phyloP scores from a whole-genome alignment of 2,329 filamentous ascomycete genomes.

The Colletotrichum phormii region DNA sequence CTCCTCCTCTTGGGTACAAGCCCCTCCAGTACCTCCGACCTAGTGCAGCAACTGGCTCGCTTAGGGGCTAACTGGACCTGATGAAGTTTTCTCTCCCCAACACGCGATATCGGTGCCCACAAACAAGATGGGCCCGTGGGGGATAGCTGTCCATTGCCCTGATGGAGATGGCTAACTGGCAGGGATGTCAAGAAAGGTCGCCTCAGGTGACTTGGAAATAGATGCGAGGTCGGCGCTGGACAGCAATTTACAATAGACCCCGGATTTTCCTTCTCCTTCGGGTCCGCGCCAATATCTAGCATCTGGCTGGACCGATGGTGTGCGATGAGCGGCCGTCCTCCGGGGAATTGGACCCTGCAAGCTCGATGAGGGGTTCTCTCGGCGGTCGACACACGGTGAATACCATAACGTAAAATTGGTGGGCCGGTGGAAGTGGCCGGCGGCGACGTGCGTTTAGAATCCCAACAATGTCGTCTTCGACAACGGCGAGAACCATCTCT shows the following conservation, averaged over 20 bases:
- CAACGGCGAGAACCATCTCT: neutral
- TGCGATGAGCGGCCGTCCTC: slow-evolving; percentile 22
- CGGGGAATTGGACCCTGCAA: slow-evolving; percentile 11
- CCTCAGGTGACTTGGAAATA: slow-evolving; percentile 35
- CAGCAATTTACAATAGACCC: slow-evolving; percentile 24
- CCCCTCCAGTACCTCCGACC: neutral
- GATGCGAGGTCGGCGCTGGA: slow-evolving; percentile 16
- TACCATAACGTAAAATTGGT: slow-evolving; percentile 34
- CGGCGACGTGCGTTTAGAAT: slow-evolving; percentile 16
- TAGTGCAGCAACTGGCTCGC: slow-evolving; percentile 9
- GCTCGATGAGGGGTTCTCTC: slow-evolving; percentile 1
- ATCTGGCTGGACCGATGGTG: slow-evolving; percentile 26
- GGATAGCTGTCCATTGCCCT: neutral
- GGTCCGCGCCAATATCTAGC: neutral
- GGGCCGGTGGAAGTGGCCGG: slow-evolving; percentile 22
- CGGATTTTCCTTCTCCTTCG: slow-evolving; percentile 24
- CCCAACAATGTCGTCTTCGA: slow-evolving; percentile 10
- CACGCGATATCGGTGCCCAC: slow-evolving; percentile 30
- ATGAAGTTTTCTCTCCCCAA: slow-evolving; percentile 13
- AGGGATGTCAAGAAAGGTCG: slow-evolving; percentile 26
- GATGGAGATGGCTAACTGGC: neutral
- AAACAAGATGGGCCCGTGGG: slow-evolving; percentile 31
- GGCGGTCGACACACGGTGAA: slow-evolving; percentile 11
- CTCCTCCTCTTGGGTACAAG: neutral
- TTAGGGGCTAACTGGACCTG: neutral